Percentiles rank a stretch among this genome's conserved stretches.
These are phyloP conservation scores for Cucumis cinereus DNA, from an alignment of 306 rosid genomes.

Conservation along the genomic window DNA sequence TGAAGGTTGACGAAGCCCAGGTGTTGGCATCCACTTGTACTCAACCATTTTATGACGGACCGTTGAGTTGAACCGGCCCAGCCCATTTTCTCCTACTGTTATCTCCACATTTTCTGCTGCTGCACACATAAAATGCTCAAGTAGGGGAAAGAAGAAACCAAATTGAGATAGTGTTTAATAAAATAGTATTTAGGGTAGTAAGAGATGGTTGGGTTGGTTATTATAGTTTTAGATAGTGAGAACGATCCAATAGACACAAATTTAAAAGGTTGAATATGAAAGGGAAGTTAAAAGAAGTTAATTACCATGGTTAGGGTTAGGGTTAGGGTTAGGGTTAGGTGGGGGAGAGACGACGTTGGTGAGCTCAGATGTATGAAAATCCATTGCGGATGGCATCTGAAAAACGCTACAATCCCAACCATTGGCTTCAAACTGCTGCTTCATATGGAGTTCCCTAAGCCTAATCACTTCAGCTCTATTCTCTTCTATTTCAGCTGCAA, in stretches of 20 bases:
- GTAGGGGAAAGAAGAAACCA: not conserved
- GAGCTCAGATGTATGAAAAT: not conserved
- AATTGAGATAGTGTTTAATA: too few species aligned
- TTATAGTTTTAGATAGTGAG: too few species aligned
- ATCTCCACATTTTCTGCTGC: not conserved
- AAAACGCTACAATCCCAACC: not conserved
- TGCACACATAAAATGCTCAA: not conserved
- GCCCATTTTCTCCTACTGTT: not conserved
- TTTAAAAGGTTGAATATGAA: too few species aligned
- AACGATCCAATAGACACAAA: too few species aligned
- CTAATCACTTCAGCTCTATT: slow-evolving; percentile 27
- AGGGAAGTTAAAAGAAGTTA: too few species aligned
- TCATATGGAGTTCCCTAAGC: slow-evolving; percentile 11
- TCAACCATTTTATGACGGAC: not conserved
- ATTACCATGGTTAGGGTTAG: too few species aligned
- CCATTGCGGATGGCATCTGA: not conserved
- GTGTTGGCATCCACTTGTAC: slow-evolving; percentile 13
- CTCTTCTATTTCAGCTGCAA: slow-evolving; percentile 32
- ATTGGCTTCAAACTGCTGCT: not conserved
- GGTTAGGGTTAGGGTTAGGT: too few species aligned
- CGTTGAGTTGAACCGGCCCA: not conserved
- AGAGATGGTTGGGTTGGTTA: too few species aligned
- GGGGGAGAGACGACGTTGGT: not conserved
- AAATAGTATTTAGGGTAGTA: too few species aligned
- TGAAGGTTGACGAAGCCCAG: slow-evolving; percentile 1